These are phyloP conservation scores for Jasminum sambac DNA, from an alignment of 257 asterid genomes.

Conservation along the genomic window DNA sequence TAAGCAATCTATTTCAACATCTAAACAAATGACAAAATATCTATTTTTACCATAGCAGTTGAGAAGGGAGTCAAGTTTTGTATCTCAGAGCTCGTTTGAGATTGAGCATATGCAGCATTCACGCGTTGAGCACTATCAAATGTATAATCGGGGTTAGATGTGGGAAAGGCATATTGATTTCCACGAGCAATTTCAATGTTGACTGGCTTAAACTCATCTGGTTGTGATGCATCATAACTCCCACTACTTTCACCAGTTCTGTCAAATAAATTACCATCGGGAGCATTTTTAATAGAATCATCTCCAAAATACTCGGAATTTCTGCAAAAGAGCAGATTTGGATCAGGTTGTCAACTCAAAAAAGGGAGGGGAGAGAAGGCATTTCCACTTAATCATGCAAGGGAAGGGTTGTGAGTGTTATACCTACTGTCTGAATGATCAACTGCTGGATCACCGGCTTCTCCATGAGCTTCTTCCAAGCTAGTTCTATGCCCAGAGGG, in stretches of 20 bases:
- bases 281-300: conserved; percentile 59
- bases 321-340: conserved; percentile 46
- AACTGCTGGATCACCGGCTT: conserved; percentile 50
- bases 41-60: conserved; percentile 56
- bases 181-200: conserved; percentile 61
- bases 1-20: background rate
- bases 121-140: conserved; percentile 55
- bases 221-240: conserved; percentile 62
- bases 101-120: conserved; percentile 46
- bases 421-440: conserved; percentile 66
- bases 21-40: background rate
- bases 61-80: conserved; percentile 60
- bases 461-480: conserved; percentile 57
- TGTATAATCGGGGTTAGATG: conserved; percentile 54
- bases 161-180: conserved; percentile 63
- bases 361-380: no score
- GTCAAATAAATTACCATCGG: conserved; percentile 69
- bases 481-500: conserved; percentile 49
- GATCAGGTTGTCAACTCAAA: conserved; percentile 6
- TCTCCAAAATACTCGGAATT: conserved; percentile 72
- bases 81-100: conserved; percentile 55
- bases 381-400: conserved; percentile 6
- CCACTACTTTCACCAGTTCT: conserved; percentile 54
- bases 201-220: conserved; percentile 68
- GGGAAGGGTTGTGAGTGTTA: background rate